Evolutionary conservation across 176 grass and related monocot genomes (phyloP).

Genomic region (Cenchrus purpureus): DNA sequence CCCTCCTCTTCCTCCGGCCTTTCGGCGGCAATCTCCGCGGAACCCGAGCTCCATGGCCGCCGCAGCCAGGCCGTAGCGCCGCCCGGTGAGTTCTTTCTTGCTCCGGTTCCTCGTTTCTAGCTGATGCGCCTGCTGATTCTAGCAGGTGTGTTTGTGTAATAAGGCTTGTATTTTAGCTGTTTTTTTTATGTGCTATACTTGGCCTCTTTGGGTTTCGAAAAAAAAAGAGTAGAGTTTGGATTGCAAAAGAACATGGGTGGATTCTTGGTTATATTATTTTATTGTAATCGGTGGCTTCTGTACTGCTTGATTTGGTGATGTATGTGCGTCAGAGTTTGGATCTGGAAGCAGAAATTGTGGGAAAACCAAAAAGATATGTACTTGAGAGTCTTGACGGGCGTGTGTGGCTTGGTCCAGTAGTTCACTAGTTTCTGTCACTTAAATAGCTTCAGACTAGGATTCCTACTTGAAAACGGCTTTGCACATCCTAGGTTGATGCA

Average conservation of each 20-base stretch:
- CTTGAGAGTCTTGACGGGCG: not conserved
- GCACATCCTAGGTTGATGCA: too few species aligned
- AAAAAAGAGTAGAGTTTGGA: not conserved
- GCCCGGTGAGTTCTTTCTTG: conserved; percentile 38
- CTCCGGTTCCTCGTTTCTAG: not conserved
- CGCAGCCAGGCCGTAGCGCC: conserved; percentile 18
- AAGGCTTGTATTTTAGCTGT: not conserved
- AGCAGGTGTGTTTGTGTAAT: not conserved
- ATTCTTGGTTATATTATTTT: conserved; percentile 8
- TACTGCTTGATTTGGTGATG: conserved; percentile 15
- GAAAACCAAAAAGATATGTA: not conserved
- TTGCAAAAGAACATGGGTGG: conserved; percentile 17
- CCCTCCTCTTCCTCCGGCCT: not conserved
- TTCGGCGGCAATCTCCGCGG: not conserved
- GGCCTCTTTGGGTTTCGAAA: not conserved
- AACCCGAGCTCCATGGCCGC: conserved; percentile 38
- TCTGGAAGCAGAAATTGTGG: conserved; percentile 16
- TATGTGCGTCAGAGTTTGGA: conserved; percentile 16
- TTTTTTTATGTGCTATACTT: not conserved
- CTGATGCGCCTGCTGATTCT: not conserved
- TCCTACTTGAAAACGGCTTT: not conserved
- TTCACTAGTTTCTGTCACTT: not conserved
- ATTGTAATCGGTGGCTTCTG: not conserved
- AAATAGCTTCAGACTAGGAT: not conserved
- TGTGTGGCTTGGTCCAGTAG: not conserved